Base-by-base conservation (phyloP, 305 asterid species). In the Caryopteris hybrid region DNA sequence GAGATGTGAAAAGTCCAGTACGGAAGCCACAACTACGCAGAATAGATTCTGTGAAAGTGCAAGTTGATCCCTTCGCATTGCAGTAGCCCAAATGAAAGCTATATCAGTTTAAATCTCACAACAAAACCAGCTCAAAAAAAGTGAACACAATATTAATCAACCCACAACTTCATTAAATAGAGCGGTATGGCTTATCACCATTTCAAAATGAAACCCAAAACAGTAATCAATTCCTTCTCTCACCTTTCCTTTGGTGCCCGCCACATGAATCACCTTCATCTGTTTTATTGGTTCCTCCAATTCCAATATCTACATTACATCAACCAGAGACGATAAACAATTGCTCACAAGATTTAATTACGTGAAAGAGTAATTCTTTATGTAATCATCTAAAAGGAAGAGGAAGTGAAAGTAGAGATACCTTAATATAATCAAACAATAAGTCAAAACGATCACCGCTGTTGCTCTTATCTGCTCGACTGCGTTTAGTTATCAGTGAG, bases 161-260 rank as follows among this genome's bases (percentile, higher is more conserved):
- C 54, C 34, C 16, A 38, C 14, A 56, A 59, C 20, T 54, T 21
- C 34, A 8, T 23, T 17, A 54, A 31, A 59, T 25, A 61, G 34
- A 57, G 52, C 36, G 34, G 47, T 64, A 51, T 3, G 6, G 39
- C 27, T 51, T 56, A 34, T 63, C 45, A 10, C 48, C 56, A 66
- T 21, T 39, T 54, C 31, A 41, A 60, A 48, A 47, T 25, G 45
- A 54, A 61, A 60, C 65, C 21, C 57, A 61, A 25, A 58, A 47
- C 36, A 61, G 54, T 31, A 54, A 29, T 16, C 25, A 31, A 36
- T 45, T 10, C 50, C 39, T 33, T 52, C 2, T n/a, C 53, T 69
- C 59, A 91, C 99, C 96, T 94, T 94, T 66, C 98, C 98, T 74
- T 94, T 94, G 71, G 99, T 94, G 53, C 99, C 99, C 8, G 99